Evolutionary conservation across 1,284 basidiomycete species (phyloP), one percentile per base, ranked within the genome.

Genomic region (Cystobasidiaceae sp.): DNA sequence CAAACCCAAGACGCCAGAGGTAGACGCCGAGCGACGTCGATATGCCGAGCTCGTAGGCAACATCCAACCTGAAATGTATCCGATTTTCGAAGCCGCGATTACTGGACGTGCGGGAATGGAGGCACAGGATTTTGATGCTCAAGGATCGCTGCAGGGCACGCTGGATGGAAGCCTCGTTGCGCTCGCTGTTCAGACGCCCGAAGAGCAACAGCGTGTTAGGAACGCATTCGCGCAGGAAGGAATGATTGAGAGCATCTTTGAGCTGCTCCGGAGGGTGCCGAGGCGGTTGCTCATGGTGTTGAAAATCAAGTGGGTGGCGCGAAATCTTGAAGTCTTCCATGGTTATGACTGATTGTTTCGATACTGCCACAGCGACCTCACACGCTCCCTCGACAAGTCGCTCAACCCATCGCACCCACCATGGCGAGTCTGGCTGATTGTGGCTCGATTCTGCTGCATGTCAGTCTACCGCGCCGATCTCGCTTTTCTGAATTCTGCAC

Each of bases 41-140:
- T 94, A 93, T 74, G 93, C 93, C 0, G 68, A 71, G 48, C 76
- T 91, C 1, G 90, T 96, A 1, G 93, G 90, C 13, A 94, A 94
- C 71, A 89, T 97, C 67, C 86, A 85, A 9, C 85, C 87, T 49
- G 89, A 92, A 63, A 81, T 93, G 71, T 69, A 72, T 48, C 68
- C 71, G 0, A 75, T 79, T 9, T 91, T 96, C 68, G 90, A 96
- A 77, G 89, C 90, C 45, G 93, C 92, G 4, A 85, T 93, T 56
- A 88, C 87, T 0, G 85, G 84, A 61, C 72, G 78, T n/a, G 74
- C 79, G n/a, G 78, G 77, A 23, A 69, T 79, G 1, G 48, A 27
- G 23, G 61, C 61, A 11, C 71, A 73, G 44, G 61, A 68, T 27
- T 27, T 45, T 52, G 41, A 51, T 17, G 61, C 66, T 0, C 54